Conservation (phyloP, 257 asterid genomes). For the Verbena officinalis region DNA sequence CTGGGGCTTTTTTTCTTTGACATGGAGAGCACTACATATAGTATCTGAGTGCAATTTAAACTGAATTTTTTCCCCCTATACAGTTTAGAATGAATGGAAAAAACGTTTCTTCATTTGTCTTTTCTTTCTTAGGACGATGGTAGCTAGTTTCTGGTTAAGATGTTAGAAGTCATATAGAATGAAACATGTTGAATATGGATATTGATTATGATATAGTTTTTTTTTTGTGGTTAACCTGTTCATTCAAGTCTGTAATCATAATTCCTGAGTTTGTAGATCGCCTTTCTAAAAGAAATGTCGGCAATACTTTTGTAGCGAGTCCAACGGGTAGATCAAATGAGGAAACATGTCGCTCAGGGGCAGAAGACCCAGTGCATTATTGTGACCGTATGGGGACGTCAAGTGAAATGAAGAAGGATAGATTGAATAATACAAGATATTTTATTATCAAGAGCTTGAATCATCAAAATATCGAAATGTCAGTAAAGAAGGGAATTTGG, state of each 20-base stretch:
- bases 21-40: not conserved
- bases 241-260: not conserved
- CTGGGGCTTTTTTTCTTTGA: conserved; percentile 15
- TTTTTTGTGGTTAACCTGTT: conserved; percentile 15
- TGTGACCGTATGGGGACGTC: conserved; percentile 53
- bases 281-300: conserved; percentile 31
- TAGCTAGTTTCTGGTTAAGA: conserved; percentile 5
- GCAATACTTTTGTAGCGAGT: conserved; percentile 46
- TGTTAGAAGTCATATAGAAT: conserved; percentile 18
- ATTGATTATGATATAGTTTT: conserved; percentile 11
- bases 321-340: conserved; percentile 50
- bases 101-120: conserved; percentile 3
- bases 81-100: not conserved
- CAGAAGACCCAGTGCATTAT: conserved; percentile 48
- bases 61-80: not conserved
- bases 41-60: conserved; percentile 7
- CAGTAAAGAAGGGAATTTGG: conserved; percentile 87
- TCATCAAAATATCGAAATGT: conserved; percentile 82
- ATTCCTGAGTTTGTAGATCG: conserved; percentile 21
- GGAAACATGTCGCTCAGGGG: conserved; percentile 54
- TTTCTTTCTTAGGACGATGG: not conserved
- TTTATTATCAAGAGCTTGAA: conserved; percentile 95
- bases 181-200: conserved; percentile 21
- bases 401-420: conserved; percentile 53
- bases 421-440: conserved; percentile 58